Conservation (phyloP, 169 alveolate genomes). For the Besnoitia besnoiti region DNA sequence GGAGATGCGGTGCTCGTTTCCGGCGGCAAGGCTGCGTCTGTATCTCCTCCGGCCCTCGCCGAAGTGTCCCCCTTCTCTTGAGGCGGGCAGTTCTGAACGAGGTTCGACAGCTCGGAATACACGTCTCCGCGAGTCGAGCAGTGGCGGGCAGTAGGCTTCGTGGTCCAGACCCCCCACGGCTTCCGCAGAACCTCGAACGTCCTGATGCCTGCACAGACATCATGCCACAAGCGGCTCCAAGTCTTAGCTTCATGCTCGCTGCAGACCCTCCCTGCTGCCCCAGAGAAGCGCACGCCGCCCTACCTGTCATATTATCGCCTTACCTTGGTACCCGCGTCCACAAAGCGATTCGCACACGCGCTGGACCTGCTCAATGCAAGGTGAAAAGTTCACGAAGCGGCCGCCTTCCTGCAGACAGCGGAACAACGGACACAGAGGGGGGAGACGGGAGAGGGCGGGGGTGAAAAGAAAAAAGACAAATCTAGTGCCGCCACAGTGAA, state of each 20-base stretch:
- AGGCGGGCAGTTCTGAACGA: too few relatives aligned
- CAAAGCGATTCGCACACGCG: slow-evolving; percentile 42
- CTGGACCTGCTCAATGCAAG: slow-evolving; percentile 86
- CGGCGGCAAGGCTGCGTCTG: not conserved
- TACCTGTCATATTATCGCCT: not conserved
- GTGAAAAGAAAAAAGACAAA: too few relatives aligned
- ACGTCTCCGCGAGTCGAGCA: too few relatives aligned
- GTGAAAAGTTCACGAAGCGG: slow-evolving; percentile 83
- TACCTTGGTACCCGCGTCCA: not conserved
- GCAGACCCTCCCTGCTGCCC: too few relatives aligned
- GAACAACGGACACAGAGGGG: too few relatives aligned
- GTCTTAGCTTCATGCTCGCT: too few relatives aligned
- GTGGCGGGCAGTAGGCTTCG: slow-evolving; percentile 10
- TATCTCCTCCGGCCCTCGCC: too few relatives aligned
- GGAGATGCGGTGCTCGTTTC: too few relatives aligned
- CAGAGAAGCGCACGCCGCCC: not conserved
- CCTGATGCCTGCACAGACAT: not conserved
- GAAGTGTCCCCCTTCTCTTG: not conserved
- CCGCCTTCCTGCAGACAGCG: slow-evolving; percentile 69
- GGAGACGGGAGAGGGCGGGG: too few relatives aligned
- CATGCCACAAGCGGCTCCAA: not conserved
- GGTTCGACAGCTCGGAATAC: too few relatives aligned
- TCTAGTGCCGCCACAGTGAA: too few relatives aligned
- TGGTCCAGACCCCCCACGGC: slow-evolving; percentile 43
- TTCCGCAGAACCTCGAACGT: not conserved